These are phyloP conservation scores for Pelargonium fulgidum DNA, from an alignment of 441 rosid species.

Conservation along the genomic window DNA sequence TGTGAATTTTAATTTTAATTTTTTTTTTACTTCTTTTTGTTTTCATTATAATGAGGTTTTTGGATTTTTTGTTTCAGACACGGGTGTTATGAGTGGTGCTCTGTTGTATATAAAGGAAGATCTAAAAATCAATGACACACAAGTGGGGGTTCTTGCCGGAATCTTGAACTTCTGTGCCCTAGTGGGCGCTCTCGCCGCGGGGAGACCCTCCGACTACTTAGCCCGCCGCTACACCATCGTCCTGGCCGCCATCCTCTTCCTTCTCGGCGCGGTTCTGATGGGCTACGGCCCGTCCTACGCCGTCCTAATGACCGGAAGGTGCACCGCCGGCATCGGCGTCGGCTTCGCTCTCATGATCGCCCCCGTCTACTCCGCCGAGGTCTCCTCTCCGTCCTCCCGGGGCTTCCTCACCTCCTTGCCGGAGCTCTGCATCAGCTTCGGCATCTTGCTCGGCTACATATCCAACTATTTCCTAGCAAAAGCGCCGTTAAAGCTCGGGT, in stretches of 20 bases:
- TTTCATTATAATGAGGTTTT: no score
- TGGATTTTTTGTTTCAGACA: slow-evolving; percentile 31
- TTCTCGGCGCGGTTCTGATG: slow-evolving; percentile 48
- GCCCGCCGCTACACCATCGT: slow-evolving; percentile 53
- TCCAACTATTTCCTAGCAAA: slow-evolving; percentile 34
- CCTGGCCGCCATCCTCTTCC: slow-evolving; percentile 40
- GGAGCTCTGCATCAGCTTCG: slow-evolving; percentile 41
- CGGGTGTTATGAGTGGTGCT: slow-evolving; percentile 31
- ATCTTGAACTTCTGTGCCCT: slow-evolving; percentile 40
- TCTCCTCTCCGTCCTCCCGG: slow-evolving; percentile 41
- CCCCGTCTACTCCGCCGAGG: slow-evolving; percentile 42
- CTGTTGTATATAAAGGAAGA: slow-evolving; percentile 34
- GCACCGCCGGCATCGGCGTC: slow-evolving; percentile 49
- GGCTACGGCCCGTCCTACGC: slow-evolving; percentile 41
- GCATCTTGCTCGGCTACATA: slow-evolving; percentile 43
- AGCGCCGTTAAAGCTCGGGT: slow-evolving; percentile 31
- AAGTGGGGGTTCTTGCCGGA: slow-evolving; percentile 45
- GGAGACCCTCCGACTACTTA: slow-evolving; percentile 47
- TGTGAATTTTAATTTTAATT: slow-evolving; percentile 14
- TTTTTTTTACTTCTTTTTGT: no score
- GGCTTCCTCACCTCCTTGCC: slow-evolving; percentile 50
- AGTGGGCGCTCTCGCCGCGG: slow-evolving; percentile 47
- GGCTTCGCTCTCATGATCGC: slow-evolving; percentile 51
- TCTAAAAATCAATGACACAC: slow-evolving; percentile 29
- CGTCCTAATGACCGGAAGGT: slow-evolving; percentile 40